Evolutionary conservation across 164 flowering plant genomes (phyloP).

Genomic region (Kingdonia uniflora): DNA sequence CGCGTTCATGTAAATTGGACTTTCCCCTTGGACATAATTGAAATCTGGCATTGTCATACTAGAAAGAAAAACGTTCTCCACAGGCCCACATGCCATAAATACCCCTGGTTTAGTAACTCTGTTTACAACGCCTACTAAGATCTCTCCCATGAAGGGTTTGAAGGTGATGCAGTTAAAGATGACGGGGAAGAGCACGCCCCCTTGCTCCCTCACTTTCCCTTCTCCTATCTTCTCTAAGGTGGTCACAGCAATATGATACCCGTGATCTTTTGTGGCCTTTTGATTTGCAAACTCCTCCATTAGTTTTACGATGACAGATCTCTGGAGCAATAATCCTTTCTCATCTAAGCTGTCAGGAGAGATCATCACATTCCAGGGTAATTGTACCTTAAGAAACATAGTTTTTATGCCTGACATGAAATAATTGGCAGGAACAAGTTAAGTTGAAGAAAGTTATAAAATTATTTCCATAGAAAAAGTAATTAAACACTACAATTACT

Average conservation of each 20-base stretch:
- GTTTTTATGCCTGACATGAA: background rate
- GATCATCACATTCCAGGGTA: constrained; percentile 17
- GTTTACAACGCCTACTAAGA: constrained; percentile 48
- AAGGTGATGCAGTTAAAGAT: constrained; percentile 53
- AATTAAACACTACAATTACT: too few species aligned
- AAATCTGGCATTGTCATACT: constrained; percentile 51
- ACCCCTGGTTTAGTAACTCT: constrained; percentile 61
- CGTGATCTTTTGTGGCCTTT: constrained; percentile 57
- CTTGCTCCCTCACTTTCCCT: constrained; percentile 47
- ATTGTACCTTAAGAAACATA: constrained; percentile 22
- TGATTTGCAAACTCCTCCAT: constrained; percentile 43
- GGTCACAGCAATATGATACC: constrained; percentile 53
- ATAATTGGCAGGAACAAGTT: too few species aligned
- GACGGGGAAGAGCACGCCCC: constrained; percentile 73
- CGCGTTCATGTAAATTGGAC: constrained; percentile 46
- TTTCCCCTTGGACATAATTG: constrained; percentile 48
- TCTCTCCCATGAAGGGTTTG: constrained; percentile 60
- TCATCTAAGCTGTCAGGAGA: constrained; percentile 17
- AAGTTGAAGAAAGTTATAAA: too few species aligned
- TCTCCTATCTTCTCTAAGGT: constrained; percentile 47
- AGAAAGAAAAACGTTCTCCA: constrained; percentile 47
- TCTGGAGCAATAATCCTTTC: constrained; percentile 35
- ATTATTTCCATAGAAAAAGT: too few species aligned
- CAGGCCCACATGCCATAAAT: constrained; percentile 62
- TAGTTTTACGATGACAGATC: constrained; percentile 36